Conservation (phyloP, 805 yeast species). For the Cyberlindnera nakhonratchasimensis region DNA sequence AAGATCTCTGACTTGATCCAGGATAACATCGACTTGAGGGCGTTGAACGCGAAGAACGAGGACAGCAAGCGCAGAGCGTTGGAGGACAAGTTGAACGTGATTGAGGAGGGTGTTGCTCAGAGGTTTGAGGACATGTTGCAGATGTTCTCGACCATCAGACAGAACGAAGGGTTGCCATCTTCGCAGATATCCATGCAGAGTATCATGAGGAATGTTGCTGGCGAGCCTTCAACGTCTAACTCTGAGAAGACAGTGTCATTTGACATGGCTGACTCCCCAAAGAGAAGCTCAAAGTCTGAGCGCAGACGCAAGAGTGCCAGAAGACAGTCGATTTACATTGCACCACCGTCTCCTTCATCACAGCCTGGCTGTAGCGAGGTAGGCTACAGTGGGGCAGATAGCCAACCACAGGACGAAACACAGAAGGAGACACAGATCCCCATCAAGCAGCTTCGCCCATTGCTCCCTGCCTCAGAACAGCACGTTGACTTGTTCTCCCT, state of each 20-base stretch:
- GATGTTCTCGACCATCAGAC: slow-evolving; percentile 39
- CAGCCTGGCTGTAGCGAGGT: too few species aligned
- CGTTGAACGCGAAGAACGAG: slow-evolving; percentile 32
- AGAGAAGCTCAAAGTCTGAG: slow-evolving; percentile 22
- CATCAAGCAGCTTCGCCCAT: slow-evolving; percentile 10
- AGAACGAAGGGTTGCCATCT: slow-evolving; percentile 36
- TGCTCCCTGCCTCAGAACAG: slow-evolving; percentile 4
- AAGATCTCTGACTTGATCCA: slow-evolving; percentile 46
- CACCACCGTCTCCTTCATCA: slow-evolving; percentile 20
- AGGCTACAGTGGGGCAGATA: too few species aligned
- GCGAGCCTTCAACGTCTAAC: slow-evolving; percentile 11
- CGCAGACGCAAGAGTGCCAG: slow-evolving; percentile 38
- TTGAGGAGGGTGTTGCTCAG: slow-evolving; percentile 40
- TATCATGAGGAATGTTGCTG: slow-evolving; percentile 7
- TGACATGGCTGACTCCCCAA: slow-evolving; percentile 25
- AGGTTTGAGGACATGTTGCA: slow-evolving; percentile 45
- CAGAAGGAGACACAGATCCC: slow-evolving; percentile 3
- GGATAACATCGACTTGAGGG: slow-evolving; percentile 45
- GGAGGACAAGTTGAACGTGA: slow-evolving; percentile 34
- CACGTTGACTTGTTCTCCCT: not conserved
- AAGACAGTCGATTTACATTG: slow-evolving; percentile 39
- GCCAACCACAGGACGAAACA: slow-evolving; percentile 1
- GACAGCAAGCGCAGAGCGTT: slow-evolving; percentile 32
- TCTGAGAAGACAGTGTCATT: slow-evolving; percentile 27
- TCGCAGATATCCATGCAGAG: slow-evolving; percentile 13